Base-by-base conservation (phyloP, 2,329 filamentous ascomycete genomes). In the Phaeosphaeria sp. region DNA sequence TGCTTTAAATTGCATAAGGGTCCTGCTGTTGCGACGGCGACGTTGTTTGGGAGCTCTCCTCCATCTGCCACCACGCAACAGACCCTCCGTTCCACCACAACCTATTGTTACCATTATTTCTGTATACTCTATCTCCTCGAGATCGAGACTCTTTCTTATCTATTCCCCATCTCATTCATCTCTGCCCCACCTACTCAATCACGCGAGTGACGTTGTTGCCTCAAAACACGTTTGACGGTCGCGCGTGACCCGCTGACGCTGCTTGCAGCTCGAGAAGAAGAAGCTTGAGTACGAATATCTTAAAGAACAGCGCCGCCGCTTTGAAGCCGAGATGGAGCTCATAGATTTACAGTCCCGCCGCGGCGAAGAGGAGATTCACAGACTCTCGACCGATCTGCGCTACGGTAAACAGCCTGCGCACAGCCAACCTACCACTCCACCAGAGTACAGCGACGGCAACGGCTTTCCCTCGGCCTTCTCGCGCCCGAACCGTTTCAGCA, bases 341-440 rank as follows among this genome's bases (percentile, higher is more conserved):
- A 84, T 97, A 61, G 93, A 97, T 71, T 85, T 93, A 67, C 90
- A 95, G 75, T 91, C 94, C 77, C 89, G 90, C 61, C 88, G 86
- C 61, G 91, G 95, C 73, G 92, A 93, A 74, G 86, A 90, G 68
- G 93, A 97, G 74, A 88, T 96, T 69, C 88, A 90, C 56, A 89
- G 91, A 75, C 91, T 98, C 81, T 90, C 93, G 71, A 89, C 92
- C 67, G 91, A 95, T 67, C 84, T 96, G 39, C 65, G 66, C n/a
- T 73, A 87, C 59, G 91, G 91, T 53, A 91, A 93, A 25, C 52
- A 55, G 70, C 67, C 67, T 22, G 67, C 67, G 5, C 91, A 96
- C 74, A 97, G 92, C 68, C 94, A 98, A 79, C 95, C 95, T 17
- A 97, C 95, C 1, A 99, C 95, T 21, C 95, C 95, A 21, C 95